Percentiles rank a stretch among this genome's conserved stretches.
Conservation (phyloP, 805 yeast genomes). For the Hanseniaspora taiwanica region DNA sequence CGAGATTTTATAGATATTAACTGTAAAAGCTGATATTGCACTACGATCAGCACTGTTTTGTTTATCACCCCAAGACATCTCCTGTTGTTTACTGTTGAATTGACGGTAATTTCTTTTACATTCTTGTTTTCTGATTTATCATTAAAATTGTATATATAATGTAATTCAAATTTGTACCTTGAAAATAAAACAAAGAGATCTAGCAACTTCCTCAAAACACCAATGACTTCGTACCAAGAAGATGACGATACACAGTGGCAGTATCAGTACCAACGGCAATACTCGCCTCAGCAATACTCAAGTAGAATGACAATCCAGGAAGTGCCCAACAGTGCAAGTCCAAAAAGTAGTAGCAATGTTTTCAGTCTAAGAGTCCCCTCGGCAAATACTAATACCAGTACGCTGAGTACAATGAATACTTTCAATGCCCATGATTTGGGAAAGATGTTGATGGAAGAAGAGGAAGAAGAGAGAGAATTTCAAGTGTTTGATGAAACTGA, state of each 20-base stretch:
- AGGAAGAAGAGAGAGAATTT: too few relatives aligned
- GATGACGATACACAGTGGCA: neutral
- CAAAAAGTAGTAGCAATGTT: neutral
- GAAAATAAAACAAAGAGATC: neutral
- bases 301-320: neutral
- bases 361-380: neutral
- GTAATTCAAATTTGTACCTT: neutral
- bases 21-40: too few relatives aligned
- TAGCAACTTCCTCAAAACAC: neutral
- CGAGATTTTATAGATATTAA: neutral
- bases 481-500: too few relatives aligned
- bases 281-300: neutral
- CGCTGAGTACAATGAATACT: neutral
- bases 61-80: too few relatives aligned
- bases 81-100: too few relatives aligned
- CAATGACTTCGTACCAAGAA: neutral
- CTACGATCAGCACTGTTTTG: too few relatives aligned
- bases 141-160: too few relatives aligned
- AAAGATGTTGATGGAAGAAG: too few relatives aligned
- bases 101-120: too few relatives aligned
- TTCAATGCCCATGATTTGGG: too few relatives aligned
- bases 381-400: neutral
- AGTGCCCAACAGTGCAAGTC: neutral
- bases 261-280: neutral
- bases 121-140: too few relatives aligned